Base-by-base conservation (phyloP, 2,329 filamentous ascomycete genomes). In the Helminthosporium solani region DNA sequence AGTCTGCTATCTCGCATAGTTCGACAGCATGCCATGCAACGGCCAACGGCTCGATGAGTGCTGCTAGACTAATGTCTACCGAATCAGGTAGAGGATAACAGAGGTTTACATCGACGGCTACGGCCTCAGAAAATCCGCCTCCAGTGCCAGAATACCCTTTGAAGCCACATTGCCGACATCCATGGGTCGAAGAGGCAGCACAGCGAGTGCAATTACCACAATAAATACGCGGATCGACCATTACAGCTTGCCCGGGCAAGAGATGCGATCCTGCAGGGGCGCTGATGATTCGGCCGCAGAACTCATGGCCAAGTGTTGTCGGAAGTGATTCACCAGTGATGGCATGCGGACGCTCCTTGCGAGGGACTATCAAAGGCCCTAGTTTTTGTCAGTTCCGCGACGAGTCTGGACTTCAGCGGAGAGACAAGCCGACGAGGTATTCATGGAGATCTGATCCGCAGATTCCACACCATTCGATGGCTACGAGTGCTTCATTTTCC, bases 261-360 rank as follows among this genome's bases (percentile, higher is more conserved):
- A 67, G 52, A 19, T 46, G 41, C 1, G 59, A 64, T 8, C 33
- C 40, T 19, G 47, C 3, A 1, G 57, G 55, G 2, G 57, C 52
- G 33, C 50, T 50, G 37, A 57, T 42, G 31, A 66, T 49, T 15
- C 59, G 56, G 15, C 64, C 64, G 23, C 52, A 55, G 53, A 67
- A 64, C 38, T 67, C 65, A 42, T 67, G 64, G 43, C 65, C 64
- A 44, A 67, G 48, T 18, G 63, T 67, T 1, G 65, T 37, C 7
- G 63, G 65, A 5, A 58, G 40, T 15, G 42, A 35, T 14, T 55
- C 47, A 23, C 48, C 36, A 7, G 62, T 64, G 7, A 52, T 12
- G 4, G 57, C 49, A 39, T 66, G 61, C 12, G 61, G 57, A 12
- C 41, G 46, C 9, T 53, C 55, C 40, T 56, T 49, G 16, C 11